phyloP scores from a whole-genome alignment of 345 rosid species.

The Hypericum perforatum region DNA sequence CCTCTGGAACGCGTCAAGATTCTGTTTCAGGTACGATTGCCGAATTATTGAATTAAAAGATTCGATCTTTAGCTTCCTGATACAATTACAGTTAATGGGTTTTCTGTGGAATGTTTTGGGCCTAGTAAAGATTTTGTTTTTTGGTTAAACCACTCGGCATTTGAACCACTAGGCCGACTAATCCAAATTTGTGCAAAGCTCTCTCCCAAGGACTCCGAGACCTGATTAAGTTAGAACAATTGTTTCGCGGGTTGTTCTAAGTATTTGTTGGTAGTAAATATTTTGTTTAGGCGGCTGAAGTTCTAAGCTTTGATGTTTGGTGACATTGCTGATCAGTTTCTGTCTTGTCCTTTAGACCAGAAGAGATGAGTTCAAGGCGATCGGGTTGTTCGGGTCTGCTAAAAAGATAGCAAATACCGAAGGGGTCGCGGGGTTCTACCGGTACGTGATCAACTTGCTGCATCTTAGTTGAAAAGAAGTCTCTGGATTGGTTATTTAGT shows the following conservation, averaged over 20 bases:
- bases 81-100: no score
- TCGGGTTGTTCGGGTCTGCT: conserved; percentile 58
- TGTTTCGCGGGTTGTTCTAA: no score
- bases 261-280: no score
- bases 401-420: conserved; percentile 70
- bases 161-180: no score
- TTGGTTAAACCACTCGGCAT: no score
- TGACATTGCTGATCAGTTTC: conserved; percentile 8
- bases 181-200: no score
- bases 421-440: conserved; percentile 79
- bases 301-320: no score
- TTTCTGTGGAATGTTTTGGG: no score
- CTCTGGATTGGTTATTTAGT: conserved; percentile 2
- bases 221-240: no score
- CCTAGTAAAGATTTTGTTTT: no score
- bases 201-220: no score
- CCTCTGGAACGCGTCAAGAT: conserved; percentile 95
- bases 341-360: conserved; percentile 51
- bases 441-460: conserved; percentile 32
- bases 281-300: no score
- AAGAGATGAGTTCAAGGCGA: conserved; percentile 63
- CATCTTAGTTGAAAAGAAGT: conserved; percentile 5
- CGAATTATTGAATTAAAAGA: not conserved
- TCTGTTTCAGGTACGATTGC: conserved; percentile 55
- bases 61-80: not conserved